Percentiles rank a stretch among this genome's conserved stretches.
Conservation (phyloP, 169 alveolate genomes). For the Plasmodium cynomolgi region DNA sequence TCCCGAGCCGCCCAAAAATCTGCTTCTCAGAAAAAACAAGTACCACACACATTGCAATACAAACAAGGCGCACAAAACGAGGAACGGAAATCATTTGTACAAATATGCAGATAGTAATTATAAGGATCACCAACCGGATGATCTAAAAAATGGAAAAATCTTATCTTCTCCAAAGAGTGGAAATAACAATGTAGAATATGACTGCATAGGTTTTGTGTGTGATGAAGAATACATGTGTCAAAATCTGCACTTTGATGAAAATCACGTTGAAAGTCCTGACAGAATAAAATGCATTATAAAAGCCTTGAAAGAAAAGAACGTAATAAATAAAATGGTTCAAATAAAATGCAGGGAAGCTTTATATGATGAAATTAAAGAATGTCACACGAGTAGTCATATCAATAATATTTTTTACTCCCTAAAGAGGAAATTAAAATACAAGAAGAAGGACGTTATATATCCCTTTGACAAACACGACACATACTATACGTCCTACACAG, state of each 20-base stretch:
- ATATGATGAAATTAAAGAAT: constrained; percentile 55
- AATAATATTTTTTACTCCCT: constrained; percentile 56
- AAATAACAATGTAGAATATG: constrained; percentile 15
- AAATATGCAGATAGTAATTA: neutral
- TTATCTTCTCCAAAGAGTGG: neutral
- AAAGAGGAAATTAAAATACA: constrained; percentile 48
- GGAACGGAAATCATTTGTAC: neutral
- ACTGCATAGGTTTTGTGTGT: constrained; percentile 68
- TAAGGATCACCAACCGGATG: neutral
- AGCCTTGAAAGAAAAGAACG: constrained; percentile 41
- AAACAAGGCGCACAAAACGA: neutral
- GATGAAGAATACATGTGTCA: constrained; percentile 58
- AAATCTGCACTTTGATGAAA: constrained; percentile 37
- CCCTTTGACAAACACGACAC: constrained; percentile 77
- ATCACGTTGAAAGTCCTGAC: constrained; percentile 56
- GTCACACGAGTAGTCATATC: constrained; percentile 37
- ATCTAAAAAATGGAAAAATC: neutral
- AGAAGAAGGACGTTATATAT: constrained; percentile 37
- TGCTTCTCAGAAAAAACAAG: neutral
- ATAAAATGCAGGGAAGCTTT: constrained; percentile 66
- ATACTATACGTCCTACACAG: constrained; percentile 77
- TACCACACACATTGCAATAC: neutral
- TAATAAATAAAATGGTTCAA: constrained; percentile 68
- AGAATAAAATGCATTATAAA: constrained; percentile 44
- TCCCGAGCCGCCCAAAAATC: neutral